These are phyloP conservation scores for Paracoccidioides lutzii DNA, from an alignment of 2,329 filamentous ascomycete species.

Conservation along the genomic window DNA sequence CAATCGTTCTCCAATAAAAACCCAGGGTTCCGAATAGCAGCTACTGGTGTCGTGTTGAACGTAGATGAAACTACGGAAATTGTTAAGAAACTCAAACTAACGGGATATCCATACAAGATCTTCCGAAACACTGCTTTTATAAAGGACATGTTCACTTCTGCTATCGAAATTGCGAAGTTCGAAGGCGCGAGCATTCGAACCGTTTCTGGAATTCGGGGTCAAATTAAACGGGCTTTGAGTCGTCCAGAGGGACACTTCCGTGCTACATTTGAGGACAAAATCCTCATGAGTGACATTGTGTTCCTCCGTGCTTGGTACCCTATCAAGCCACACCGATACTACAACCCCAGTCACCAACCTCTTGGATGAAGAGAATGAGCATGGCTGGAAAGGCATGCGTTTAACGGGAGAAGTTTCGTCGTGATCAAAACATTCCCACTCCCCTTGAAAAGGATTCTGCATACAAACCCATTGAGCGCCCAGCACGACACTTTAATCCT, in stretches of 20 bases:
- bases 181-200: conserved; percentile 93
- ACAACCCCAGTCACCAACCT: conserved; percentile 91
- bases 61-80: conserved; percentile 96
- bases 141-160: conserved; percentile 92
- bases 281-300: conserved; percentile 90
- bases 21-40: conserved; percentile 85
- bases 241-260: conserved; percentile 94
- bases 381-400: conserved; percentile 74
- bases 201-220: conserved; percentile 85
- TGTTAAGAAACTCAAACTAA: conserved; percentile 98
- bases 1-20: conserved; percentile 75
- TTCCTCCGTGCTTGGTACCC: conserved; percentile 96
- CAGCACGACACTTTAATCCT: conserved; percentile 63
- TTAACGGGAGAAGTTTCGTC: conserved; percentile 87
- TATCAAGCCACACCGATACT: conserved; percentile 87
- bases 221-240: conserved; percentile 89
- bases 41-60: conserved; percentile 82
- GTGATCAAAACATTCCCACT: conserved; percentile 59
- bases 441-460: conserved; percentile 72
- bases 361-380: conserved; percentile 43
- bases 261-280: conserved; percentile 97
- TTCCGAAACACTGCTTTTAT: conserved; percentile 99
- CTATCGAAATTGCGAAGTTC: conserved; percentile 94
- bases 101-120: conserved; percentile 87
- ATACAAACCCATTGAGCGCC: conserved; percentile 54